phyloP scores from a whole-genome alignment of 371 early-diverging fungal genomes.

The Blastocladiella emersonii region DNA sequence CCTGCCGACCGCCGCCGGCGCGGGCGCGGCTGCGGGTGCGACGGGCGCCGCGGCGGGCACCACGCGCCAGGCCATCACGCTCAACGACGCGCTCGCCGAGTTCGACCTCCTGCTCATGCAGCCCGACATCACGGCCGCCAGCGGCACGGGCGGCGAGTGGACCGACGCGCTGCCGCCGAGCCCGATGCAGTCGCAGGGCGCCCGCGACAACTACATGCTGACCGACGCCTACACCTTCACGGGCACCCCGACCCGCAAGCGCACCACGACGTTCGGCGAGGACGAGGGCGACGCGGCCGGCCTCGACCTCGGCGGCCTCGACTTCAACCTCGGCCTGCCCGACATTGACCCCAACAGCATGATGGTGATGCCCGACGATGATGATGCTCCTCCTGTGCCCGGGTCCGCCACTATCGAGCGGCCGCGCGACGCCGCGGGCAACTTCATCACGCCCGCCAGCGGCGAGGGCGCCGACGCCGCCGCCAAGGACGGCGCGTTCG shows the following conservation, averaged over 20 bases:
- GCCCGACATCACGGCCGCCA: conserved; percentile 38
- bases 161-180: conserved; percentile 3
- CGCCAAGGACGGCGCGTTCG: no score
- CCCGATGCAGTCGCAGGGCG: background rate
- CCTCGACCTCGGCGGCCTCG: background rate
- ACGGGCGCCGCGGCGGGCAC: conserved; percentile 48
- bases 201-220: conserved; percentile 2
- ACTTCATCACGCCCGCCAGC: no score
- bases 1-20: no score
- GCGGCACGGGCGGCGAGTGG: conserved; percentile 7
- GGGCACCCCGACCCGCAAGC: no score
- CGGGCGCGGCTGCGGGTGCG: conserved; percentile 52
- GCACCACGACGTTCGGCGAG: conserved; percentile 17
- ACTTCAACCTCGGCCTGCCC: no score
- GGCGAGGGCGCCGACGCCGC: no score
- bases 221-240: conserved; percentile 13
- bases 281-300: conserved; percentile 1
- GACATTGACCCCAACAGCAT: no score
- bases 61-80: conserved; percentile 31
- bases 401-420: no score
- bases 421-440: no score
- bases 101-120: conserved; percentile 78
- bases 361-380: no score
- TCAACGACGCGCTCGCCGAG: conserved; percentile 71
- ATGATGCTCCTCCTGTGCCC: no score